Percentiles rank a stretch among this genome's conserved stretches.
Evolutionary conservation across 2,329 filamentous ascomycete genomes (phyloP).

Genomic region (Talaromyces rugulosus): DNA sequence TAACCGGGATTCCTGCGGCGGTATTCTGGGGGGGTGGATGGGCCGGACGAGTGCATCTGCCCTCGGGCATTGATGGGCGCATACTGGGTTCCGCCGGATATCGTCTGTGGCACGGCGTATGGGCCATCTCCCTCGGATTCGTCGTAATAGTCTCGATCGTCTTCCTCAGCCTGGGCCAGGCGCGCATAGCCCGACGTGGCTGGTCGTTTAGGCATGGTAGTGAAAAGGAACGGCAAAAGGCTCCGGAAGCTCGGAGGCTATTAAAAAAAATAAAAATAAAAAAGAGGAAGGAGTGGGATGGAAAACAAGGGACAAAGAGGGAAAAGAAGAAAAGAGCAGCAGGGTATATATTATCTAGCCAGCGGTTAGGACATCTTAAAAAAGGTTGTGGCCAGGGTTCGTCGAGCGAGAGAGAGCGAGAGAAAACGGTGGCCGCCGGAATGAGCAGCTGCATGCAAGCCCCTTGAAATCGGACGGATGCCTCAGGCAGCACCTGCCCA

Average conservation of each 20-base stretch:
- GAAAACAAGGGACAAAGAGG: neutral
- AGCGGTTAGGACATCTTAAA: neutral
- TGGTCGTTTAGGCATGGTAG: slow-evolving; percentile 63
- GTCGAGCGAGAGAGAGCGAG: neutral
- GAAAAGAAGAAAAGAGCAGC: neutral
- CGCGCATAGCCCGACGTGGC: slow-evolving; percentile 80
- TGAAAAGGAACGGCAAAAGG: slow-evolving; percentile 1
- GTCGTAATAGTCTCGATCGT: slow-evolving; percentile 46
- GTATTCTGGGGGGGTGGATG: slow-evolving; percentile 35
- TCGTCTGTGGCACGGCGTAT: slow-evolving; percentile 49
- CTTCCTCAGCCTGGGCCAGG: slow-evolving; percentile 73
- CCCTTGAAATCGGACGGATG: neutral
- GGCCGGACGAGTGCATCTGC: slow-evolving; percentile 42
- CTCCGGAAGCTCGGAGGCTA: neutral
- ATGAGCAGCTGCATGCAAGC: neutral
- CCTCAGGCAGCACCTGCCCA: neutral
- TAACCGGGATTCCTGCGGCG: slow-evolving; percentile 47
- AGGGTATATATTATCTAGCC: neutral
- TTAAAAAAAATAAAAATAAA: neutral
- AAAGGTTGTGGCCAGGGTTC: neutral
- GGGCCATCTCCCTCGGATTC: slow-evolving; percentile 67
- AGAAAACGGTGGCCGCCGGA: slow-evolving; percentile 2
- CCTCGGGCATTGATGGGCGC: slow-evolving; percentile 51
- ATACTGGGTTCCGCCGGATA: slow-evolving; percentile 58
- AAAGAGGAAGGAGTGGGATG: neutral